Base-by-base conservation (phyloP, 345 rosid genomes). In the Leavenworthia alabamica region DNA sequence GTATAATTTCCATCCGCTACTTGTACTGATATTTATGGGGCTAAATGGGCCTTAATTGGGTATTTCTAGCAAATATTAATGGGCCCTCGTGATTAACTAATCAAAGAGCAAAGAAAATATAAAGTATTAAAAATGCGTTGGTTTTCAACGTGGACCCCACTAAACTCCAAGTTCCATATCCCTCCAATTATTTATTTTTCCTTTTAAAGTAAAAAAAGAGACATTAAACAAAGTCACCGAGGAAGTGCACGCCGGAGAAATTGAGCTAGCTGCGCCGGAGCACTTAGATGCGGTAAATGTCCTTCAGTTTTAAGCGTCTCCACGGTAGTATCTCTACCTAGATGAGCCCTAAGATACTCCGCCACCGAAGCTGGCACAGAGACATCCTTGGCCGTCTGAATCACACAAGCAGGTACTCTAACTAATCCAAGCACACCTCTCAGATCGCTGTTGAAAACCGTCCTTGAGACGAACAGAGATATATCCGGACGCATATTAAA, bases 281-380 rank as follows among this genome's bases (percentile, higher is more conserved):
- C 95, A 37, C 86, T 90, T 17, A 90, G 66, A 69, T 90, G 96
- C 1, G 97, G 93, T 73, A 90, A 76, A 69, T 90, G 97, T 7
- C 97, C 96, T 55, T 90, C 95, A 1, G 88, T 87, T 33, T 66
- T 72, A 40, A 90, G 44, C 27, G 70, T 69, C 69, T 85, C 93
- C 24, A 90, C 81, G 1, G 90, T 85, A 7, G 72, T 78, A 50
- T 72, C 75, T 2, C 95, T 87, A 1, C 96, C 97, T 23, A 90
- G 70, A 71, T 90, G 85, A 52, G 24, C 71, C n/a, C 52, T 22
- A 4, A 90, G 29, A 56, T 87, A 90, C 28, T 83, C 86, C 0
- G 86, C 93, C 5, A 84, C 95, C 0, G 93, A 82, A 5, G 73
- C 55, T 3, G 97, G 97, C 4, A 90, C 79, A 0, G 93, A 81